A percentile compares a stretch with the other conserved stretches of the same genome.
Conservation (phyloP, 1,139 yeast genomes). For the Kazachstania sp. region DNA sequence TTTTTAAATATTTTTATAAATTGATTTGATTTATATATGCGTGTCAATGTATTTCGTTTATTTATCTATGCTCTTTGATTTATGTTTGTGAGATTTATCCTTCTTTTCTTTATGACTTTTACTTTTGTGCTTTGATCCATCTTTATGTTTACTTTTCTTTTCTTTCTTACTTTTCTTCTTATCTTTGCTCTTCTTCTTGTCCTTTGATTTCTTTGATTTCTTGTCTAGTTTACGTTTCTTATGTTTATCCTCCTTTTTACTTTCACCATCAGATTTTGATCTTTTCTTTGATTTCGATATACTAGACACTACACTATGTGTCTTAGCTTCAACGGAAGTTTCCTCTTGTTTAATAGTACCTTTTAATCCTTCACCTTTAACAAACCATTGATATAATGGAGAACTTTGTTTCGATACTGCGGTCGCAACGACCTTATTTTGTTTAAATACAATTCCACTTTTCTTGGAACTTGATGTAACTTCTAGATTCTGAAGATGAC, state of each 20-base stretch:
- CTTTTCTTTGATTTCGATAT: slow-evolving; percentile 10
- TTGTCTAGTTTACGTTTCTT: slow-evolving; percentile 22
- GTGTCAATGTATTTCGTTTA: not conserved
- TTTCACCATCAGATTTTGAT: slow-evolving; percentile 13
- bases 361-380: slow-evolving; percentile 70
- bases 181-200: slow-evolving; percentile 23
- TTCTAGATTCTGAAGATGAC: slow-evolving; percentile 73
- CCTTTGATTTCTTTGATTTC: slow-evolving; percentile 17
- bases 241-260: slow-evolving; percentile 18
- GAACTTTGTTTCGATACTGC: slow-evolving; percentile 45
- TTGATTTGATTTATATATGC: not conserved
- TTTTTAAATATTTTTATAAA: not conserved
- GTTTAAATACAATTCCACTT: slow-evolving; percentile 36
- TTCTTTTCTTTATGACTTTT: slow-evolving; percentile 18
- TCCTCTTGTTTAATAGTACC: slow-evolving; percentile 55
- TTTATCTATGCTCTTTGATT: not conserved
- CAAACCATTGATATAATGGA: slow-evolving; percentile 62
- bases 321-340: slow-evolving; percentile 13
- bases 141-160: too few species aligned
- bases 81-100: not conserved
- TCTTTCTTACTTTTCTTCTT: slow-evolving; percentile 20
- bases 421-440: slow-evolving; percentile 37
- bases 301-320: slow-evolving; percentile 6
- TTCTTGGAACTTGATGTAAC: slow-evolving; percentile 37
- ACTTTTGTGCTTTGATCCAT: slow-evolving; percentile 10